Conservation (phyloP, 2,329 filamentous ascomycete genomes). For the Ophiostoma angusticollis region DNA sequence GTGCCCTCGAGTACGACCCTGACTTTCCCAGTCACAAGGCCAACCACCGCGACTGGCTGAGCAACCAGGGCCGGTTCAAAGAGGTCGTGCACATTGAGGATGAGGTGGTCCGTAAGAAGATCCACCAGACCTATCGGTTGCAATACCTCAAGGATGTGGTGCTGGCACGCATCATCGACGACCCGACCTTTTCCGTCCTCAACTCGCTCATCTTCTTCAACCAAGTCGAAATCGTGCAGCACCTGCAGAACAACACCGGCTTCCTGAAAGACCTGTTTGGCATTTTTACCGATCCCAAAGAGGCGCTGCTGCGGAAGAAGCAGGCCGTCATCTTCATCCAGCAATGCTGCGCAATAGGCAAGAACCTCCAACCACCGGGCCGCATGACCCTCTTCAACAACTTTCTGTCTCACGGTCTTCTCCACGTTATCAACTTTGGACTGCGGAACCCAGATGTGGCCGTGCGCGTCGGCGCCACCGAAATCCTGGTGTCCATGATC, state of each 20-base stretch:
- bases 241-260: slow-evolving; percentile 67
- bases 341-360: slow-evolving; percentile 87
- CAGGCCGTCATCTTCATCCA: slow-evolving; percentile 94
- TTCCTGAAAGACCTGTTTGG: slow-evolving; percentile 74
- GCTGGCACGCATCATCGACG: slow-evolving; percentile 86
- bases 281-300: slow-evolving; percentile 59
- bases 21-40: slow-evolving; percentile 97
- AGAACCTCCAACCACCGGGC: slow-evolving; percentile 77
- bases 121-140: slow-evolving; percentile 88
- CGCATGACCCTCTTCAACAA: slow-evolving; percentile 77
- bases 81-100: slow-evolving; percentile 92
- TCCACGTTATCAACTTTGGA: slow-evolving; percentile 84
- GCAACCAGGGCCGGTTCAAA: slow-evolving; percentile 81
- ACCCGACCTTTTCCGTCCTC: slow-evolving; percentile 92
- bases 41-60: slow-evolving; percentile 87
- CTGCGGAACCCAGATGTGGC: slow-evolving; percentile 72
- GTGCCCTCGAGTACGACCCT: slow-evolving; percentile 92
- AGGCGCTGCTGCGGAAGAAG: slow-evolving; percentile 64
- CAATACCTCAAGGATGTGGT: slow-evolving; percentile 99
- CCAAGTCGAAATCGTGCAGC: slow-evolving; percentile 93
- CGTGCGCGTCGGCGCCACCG: slow-evolving; percentile 82
- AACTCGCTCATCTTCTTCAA: slow-evolving; percentile 99
- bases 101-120: slow-evolving; percentile 68
- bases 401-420: slow-evolving; percentile 75
- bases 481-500: slow-evolving; percentile 85